Conservation (phyloP, 768 basidiomycete genomes). For the Boletellus ananas region DNA sequence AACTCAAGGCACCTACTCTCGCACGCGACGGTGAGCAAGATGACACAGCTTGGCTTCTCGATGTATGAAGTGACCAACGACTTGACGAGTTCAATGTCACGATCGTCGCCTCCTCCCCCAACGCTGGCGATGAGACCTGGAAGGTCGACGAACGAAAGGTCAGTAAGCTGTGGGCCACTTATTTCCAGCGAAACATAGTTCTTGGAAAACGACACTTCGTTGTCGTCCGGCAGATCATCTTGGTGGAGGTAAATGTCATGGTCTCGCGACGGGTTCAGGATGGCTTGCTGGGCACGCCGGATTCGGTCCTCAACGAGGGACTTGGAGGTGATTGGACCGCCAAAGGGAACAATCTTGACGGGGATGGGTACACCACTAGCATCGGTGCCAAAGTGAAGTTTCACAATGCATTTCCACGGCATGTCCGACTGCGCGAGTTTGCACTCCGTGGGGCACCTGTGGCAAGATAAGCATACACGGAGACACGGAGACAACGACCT, state of each 20-base stretch:
- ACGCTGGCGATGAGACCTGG: constrained; percentile 63
- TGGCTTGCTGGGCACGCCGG: constrained; percentile 59
- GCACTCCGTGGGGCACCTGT: constrained; percentile 57
- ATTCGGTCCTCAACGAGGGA: constrained; percentile 61
- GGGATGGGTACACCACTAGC: constrained; percentile 35
- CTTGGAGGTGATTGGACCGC: constrained; percentile 47
- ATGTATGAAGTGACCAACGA: constrained; percentile 59
- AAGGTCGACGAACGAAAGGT: constrained; percentile 63
- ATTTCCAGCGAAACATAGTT: constrained; percentile 59
- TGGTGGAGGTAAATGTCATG: constrained; percentile 12
- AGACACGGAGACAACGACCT: not conserved
- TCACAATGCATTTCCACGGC: constrained; percentile 50
- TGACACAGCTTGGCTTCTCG: constrained; percentile 61
- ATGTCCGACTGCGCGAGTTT: constrained; percentile 40
- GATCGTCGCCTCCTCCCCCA: constrained; percentile 42
- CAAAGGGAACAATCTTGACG: constrained; percentile 41
- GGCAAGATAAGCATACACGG: not conserved
- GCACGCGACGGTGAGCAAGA: constrained; percentile 59
- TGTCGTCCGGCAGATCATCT: constrained; percentile 10
- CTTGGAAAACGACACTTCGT: constrained; percentile 42
- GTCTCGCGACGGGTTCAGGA: constrained; percentile 50
- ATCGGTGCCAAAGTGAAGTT: constrained; percentile 44
- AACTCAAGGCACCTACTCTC: constrained; percentile 18
- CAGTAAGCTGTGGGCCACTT: constrained; percentile 54
- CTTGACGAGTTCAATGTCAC: constrained; percentile 61